These are phyloP conservation scores for Dothideomycetes sp. DNA, from an alignment of 2,329 filamentous ascomycete species.

Conservation along the genomic window DNA sequence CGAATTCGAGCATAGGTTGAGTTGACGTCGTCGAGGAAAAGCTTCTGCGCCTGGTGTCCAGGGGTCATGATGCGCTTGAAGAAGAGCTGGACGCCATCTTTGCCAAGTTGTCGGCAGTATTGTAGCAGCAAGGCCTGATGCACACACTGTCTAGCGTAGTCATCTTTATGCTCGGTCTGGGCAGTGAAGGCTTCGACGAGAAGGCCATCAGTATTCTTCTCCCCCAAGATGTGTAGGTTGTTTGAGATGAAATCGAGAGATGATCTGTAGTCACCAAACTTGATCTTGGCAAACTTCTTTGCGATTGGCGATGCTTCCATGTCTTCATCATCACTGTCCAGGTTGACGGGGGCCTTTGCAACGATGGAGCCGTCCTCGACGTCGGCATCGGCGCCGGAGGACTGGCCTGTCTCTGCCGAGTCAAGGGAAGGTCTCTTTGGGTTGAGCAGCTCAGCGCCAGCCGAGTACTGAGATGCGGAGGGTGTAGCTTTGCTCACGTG, in stretches of 20 bases:
- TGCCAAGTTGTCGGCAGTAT: conserved; percentile 84
- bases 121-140: conserved; percentile 88
- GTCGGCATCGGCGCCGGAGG: conserved; percentile 51
- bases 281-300: conserved; percentile 73
- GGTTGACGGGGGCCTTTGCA: conserved; percentile 28
- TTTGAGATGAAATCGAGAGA: conserved; percentile 67
- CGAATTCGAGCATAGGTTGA: conserved; percentile 77
- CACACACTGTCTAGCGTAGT: conserved; percentile 59
- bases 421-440: conserved; percentile 36
- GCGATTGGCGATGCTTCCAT: conserved; percentile 66
- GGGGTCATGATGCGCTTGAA: conserved; percentile 91
- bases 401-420: conserved; percentile 33
- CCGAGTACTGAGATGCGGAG: conserved; percentile 11
- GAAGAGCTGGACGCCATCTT: conserved; percentile 81
- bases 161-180: conserved; percentile 57
- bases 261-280: conserved; percentile 59
- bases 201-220: conserved; percentile 82
- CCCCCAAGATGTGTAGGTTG: conserved; percentile 67
- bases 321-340: conserved; percentile 57
- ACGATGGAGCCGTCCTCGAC: conserved; percentile 40
- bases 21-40: conserved; percentile 89
- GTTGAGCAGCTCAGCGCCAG: conserved; percentile 49
- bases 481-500: conserved; percentile 52
- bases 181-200: conserved; percentile 86
- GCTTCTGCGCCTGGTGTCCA: conserved; percentile 77